A percentile compares a stretch with the other conserved stretches of the same genome.
Conservation (phyloP, 768 basidiomycete species). For the Pleurotus tuber-regium region DNA sequence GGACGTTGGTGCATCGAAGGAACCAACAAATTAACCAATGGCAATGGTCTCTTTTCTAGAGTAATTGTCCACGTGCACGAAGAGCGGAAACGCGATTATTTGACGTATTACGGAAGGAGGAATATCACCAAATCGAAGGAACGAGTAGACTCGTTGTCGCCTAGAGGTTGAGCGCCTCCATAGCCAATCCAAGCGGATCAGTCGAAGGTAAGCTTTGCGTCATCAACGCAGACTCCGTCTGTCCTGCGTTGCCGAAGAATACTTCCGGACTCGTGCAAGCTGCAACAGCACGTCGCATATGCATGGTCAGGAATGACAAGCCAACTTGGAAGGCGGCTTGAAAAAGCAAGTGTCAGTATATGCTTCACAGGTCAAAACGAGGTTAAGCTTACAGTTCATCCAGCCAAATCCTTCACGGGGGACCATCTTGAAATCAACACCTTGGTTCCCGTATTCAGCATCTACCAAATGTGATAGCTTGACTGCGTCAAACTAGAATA, state of each 20-base stretch:
- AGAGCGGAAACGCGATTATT: neutral
- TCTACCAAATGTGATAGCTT: conserved; percentile 94
- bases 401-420: conserved; percentile 98
- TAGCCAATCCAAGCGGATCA: conserved; percentile 62
- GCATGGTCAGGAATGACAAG: conserved; percentile 87
- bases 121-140: neutral
- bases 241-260: conserved; percentile 63
- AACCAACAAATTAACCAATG: neutral
- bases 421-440: conserved; percentile 96
- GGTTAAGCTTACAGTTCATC: conserved; percentile 82
- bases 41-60: neutral
- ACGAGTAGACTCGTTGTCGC: too few species aligned
- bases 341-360: conserved; percentile 7
- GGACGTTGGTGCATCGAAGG: neutral
- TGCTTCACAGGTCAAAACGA: neutral
- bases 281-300: conserved; percentile 94
- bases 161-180: conserved; percentile 50
- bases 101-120: neutral
- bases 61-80: neutral
- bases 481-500: conserved; percentile 85
- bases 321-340: conserved; percentile 95
- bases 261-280: conserved; percentile 92
- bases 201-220: conserved; percentile 37
- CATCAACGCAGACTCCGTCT: conserved; percentile 33
- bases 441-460: conserved; percentile 96